Percentiles rank a stretch among this genome's conserved stretches.
Conservation (phyloP, 2,329 filamentous ascomycete species). For the Paracoccidioides lutzii region DNA sequence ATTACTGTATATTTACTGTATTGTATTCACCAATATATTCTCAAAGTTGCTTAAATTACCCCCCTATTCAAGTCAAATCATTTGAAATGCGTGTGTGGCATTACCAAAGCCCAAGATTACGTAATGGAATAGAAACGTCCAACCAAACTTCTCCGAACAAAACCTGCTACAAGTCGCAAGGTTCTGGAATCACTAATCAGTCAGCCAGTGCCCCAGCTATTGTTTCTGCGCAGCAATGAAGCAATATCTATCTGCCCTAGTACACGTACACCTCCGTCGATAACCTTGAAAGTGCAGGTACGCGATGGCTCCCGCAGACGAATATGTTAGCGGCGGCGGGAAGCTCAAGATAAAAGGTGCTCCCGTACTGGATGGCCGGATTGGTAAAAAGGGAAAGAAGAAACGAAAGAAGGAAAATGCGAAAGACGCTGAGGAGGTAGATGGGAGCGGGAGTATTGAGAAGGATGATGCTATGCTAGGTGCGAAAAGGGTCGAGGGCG, state of each 20-base stretch:
- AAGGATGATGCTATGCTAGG: constrained; percentile 18
- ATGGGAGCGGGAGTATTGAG: constrained; percentile 11
- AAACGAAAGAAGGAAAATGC: constrained; percentile 32
- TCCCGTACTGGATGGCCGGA: constrained; percentile 39
- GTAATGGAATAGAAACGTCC: too few relatives aligned
- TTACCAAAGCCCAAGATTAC: too few relatives aligned
- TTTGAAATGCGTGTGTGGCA: too few relatives aligned
- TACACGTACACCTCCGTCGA: background rate
- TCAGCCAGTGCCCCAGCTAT: too few relatives aligned
- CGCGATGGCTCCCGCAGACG: constrained; percentile 36
- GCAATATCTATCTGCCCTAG: background rate
- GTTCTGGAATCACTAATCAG: too few relatives aligned
- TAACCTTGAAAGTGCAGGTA: background rate
- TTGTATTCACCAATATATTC: too few relatives aligned
- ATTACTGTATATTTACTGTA: too few relatives aligned
- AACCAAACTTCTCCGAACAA: too few relatives aligned
- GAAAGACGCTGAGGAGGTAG: constrained; percentile 4
- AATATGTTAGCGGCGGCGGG: constrained; percentile 60
- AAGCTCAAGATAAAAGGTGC: constrained; percentile 76
- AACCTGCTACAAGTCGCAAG: too few relatives aligned
- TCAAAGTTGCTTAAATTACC: too few relatives aligned
- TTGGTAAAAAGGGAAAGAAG: constrained; percentile 40
- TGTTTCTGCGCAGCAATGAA: background rate
- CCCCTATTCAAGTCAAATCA: too few relatives aligned
- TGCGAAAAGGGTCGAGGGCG: constrained; percentile 8